These are phyloP conservation scores for Aspergillus arachidicola DNA, from an alignment of 2,329 filamentous ascomycete species.

Conservation along the genomic window DNA sequence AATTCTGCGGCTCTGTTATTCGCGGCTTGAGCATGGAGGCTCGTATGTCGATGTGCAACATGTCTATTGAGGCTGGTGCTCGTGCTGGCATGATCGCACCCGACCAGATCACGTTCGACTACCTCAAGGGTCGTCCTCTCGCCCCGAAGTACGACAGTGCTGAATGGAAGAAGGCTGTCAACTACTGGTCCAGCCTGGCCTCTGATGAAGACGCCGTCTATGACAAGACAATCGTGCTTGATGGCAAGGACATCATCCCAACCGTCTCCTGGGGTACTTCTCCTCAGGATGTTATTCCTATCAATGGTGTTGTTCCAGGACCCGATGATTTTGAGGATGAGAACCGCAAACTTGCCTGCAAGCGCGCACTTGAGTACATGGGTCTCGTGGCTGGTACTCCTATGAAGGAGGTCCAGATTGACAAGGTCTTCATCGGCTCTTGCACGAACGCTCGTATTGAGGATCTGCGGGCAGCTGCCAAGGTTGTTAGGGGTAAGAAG, in stretches of 20 bases:
- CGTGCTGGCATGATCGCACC: conserved; percentile 96
- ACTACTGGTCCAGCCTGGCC: conserved; percentile 84
- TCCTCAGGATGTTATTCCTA: conserved; percentile 93
- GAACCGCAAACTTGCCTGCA: conserved; percentile 76
- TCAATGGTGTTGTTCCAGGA: conserved; percentile 85
- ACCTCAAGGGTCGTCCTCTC: conserved; percentile 86
- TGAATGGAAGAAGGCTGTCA: conserved; percentile 85
- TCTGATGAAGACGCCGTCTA: conserved; percentile 88
- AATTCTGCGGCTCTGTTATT: conserved; percentile 96
- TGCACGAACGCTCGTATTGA: conserved; percentile 98
- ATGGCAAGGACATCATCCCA: conserved; percentile 88
- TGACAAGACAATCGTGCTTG: conserved; percentile 85
- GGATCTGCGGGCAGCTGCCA: conserved; percentile 84
- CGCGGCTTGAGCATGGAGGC: conserved; percentile 90
- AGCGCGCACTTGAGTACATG: conserved; percentile 93
- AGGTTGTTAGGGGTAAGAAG: conserved; percentile 83
- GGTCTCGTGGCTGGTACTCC: conserved; percentile 81
- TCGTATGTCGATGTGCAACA: conserved; percentile 99
- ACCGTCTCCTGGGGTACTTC: conserved; percentile 97
- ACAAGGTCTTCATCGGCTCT: conserved; percentile 97
- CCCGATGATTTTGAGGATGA: conserved; percentile 83
- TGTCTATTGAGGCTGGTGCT: conserved; percentile 96
- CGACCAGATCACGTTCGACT: conserved; percentile 91
- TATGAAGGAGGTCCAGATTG: conserved; percentile 87
- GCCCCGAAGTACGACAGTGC: conserved; percentile 81